Evolutionary conservation across 2,329 filamentous ascomycete genomes (phyloP).

Genomic region (Pestalotiopsis sp.): DNA sequence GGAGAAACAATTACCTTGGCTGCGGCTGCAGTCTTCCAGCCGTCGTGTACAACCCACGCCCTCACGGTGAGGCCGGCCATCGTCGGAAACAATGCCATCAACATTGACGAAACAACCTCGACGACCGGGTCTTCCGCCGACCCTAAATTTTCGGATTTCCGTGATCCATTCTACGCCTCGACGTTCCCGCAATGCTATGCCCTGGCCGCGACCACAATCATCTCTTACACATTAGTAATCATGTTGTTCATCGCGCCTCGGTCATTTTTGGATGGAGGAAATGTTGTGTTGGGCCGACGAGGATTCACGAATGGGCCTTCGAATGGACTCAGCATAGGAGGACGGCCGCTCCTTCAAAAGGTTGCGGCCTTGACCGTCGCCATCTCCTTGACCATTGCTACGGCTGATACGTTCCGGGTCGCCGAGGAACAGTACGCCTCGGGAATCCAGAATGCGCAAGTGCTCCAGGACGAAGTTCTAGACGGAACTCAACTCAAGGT

Average conservation of each 20-base stretch:
- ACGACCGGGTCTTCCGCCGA: slow-evolving; percentile 26
- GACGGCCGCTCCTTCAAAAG: slow-evolving; percentile 91
- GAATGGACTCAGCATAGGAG: slow-evolving; percentile 81
- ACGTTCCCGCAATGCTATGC: slow-evolving; percentile 93
- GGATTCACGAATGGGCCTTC: slow-evolving; percentile 85
- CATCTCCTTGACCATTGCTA: slow-evolving; percentile 91
- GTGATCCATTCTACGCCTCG: slow-evolving; percentile 91
- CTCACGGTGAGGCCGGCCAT: slow-evolving; percentile 40
- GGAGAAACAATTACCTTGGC: slow-evolving; percentile 62
- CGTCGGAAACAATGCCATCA: slow-evolving; percentile 42
- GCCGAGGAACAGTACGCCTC: slow-evolving; percentile 79
- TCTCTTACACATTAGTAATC: slow-evolving; percentile 89
- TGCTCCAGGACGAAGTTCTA: slow-evolving; percentile 78
- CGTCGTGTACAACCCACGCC: slow-evolving; percentile 53
- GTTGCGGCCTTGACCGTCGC: slow-evolving; percentile 74
- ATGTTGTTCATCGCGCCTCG: slow-evolving; percentile 95
- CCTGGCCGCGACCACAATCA: slow-evolving; percentile 86
- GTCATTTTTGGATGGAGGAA: slow-evolving; percentile 85
- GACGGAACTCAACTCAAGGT: slow-evolving; percentile 85
- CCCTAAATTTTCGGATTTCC: slow-evolving; percentile 63
- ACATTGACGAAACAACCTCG: slow-evolving; percentile 40
- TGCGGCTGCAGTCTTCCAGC: slow-evolving; percentile 61
- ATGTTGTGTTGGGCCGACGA: slow-evolving; percentile 77
- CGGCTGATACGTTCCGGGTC: slow-evolving; percentile 85
- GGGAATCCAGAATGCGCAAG: slow-evolving; percentile 78